Base-by-base conservation (phyloP, 2,329 filamentous ascomycete genomes). In the Sporothrix brasiliensis region DNA sequence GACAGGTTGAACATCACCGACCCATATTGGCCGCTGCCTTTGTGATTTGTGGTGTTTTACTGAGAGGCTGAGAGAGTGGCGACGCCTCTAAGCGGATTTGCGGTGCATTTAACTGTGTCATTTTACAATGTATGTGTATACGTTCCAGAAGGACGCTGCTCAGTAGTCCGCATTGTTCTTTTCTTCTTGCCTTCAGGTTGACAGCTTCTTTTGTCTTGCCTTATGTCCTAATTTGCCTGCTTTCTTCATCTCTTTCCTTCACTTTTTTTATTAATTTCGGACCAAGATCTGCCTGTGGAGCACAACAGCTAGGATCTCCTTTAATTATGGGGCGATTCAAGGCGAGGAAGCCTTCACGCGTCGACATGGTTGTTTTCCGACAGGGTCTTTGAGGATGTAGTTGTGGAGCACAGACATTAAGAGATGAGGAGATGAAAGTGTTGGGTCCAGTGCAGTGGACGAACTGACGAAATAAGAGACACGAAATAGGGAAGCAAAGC, bases 271-370 rank as follows among this genome's bases (percentile, higher is more conserved):
- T 63, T 63, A 56, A 69, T 71, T 66, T 69, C 60, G 56, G 67
- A 34, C 66, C 52, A 53, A 54, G 52, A 69, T 71, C 69, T 71
- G 52, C 60, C 53, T 41, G 67, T 71, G 70, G 67, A 66, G 67
- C 53, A 68, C 50, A 66, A 41, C 30, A 53, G 60, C 67, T 53
- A 47, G 60, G 70, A 69, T 69, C 67, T 67, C 60, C 67, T 71
- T 52, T 71, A 67, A 53, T 34, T 53, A 69, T 71, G 67, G 70
- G 67, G 50, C 66, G 11, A 27, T 50, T 69, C 41, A 39, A 53
- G 44, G 24, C 4, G 16, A 65, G 44, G 47, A 66, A 53, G 63
- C 63, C 27, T 39, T 66, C 63, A 50, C 47, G 63, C 63, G 63
- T 52, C 27, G 27, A 63, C 54, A 30, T n/a, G 30, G 30, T 60